Percentiles rank a stretch among this genome's conserved stretches.
Conservation (phyloP, 345 rosid genomes). For the Turnera subulata region DNA sequence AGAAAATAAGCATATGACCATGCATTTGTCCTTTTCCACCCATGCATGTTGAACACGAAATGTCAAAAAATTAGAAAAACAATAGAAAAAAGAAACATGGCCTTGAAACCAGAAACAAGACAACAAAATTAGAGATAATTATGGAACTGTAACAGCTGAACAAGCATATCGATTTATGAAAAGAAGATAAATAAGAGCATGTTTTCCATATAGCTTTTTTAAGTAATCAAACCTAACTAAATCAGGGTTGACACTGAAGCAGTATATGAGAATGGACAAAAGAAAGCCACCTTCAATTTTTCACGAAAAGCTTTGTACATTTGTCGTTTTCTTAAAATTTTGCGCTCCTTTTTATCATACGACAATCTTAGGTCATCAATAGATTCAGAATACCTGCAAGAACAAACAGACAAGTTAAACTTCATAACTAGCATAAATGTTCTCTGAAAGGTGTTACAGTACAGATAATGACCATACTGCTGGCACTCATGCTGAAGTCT, state of each 20-base stretch:
- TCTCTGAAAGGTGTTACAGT: conserved; percentile 11
- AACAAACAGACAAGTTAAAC: conserved; percentile 7
- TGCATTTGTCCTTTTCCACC: too few species aligned
- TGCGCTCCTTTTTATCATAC: conserved; percentile 54
- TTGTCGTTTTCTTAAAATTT: conserved; percentile 55
- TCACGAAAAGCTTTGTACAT: conserved; percentile 48
- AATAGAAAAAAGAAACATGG: too few species aligned
- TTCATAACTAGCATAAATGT: background rate
- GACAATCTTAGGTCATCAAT: conserved; percentile 75
- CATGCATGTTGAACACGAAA: too few species aligned
- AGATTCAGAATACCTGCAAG: conserved; percentile 76
- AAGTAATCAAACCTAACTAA: too few species aligned
- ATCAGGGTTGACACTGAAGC: background rate
- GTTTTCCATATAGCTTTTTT: too few species aligned
- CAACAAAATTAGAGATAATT: too few species aligned
- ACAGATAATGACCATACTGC: conserved; percentile 41
- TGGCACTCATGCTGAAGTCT: conserved; percentile 74
- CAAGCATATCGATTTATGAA: too few species aligned
- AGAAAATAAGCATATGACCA: too few species aligned
- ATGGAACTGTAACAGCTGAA: too few species aligned
- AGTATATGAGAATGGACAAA: background rate
- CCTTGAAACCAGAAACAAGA: too few species aligned
- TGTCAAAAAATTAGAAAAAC: too few species aligned
- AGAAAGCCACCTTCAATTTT: conserved; percentile 48
- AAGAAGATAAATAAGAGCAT: too few species aligned